phyloP scores from a whole-genome alignment of 371 early-diverging fungal genomes.

The Mucor sp. region DNA sequence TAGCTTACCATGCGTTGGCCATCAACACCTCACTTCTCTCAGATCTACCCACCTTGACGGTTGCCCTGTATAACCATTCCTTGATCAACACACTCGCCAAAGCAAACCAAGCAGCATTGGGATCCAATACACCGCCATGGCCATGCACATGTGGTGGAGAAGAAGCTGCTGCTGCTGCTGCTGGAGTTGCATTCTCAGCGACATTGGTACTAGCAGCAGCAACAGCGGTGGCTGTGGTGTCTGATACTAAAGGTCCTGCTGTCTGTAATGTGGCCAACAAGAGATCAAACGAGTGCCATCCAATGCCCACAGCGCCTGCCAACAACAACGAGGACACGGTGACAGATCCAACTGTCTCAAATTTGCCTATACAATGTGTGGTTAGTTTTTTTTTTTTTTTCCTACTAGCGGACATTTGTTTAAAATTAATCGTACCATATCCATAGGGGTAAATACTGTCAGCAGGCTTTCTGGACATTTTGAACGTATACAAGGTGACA shows the following conservation, averaged over 20 bases:
- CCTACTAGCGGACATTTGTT: not conserved
- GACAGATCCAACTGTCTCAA: constrained; percentile 71
- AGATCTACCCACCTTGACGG: constrained; percentile 63
- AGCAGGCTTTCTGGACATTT: constrained; percentile 63
- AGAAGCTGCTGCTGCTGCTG: not conserved
- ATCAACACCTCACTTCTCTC: constrained; percentile 67
- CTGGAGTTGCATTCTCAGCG: constrained; percentile 1
- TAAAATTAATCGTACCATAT: constrained; percentile 52
- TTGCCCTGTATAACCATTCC: constrained; percentile 67
- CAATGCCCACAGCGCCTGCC: constrained; percentile 64
- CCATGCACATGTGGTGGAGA: constrained; percentile 7
- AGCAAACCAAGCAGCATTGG: constrained; percentile 78
- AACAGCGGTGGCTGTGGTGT: constrained; percentile 23
- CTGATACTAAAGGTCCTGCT: constrained; percentile 4
- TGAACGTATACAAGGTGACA: constrained; percentile 71
- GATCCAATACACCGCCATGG: constrained; percentile 47
- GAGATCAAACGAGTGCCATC: constrained; percentile 65
- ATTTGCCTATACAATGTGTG: constrained; percentile 47
- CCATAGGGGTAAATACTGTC: constrained; percentile 67
- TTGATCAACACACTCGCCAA: constrained; percentile 64
- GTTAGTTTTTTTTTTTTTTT: not conserved
- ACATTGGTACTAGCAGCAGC: constrained; percentile 6
- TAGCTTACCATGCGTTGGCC: constrained; percentile 68
- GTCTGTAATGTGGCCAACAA: constrained; percentile 35
- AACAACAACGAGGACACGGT: constrained; percentile 67